Evolutionary conservation across 2,329 filamentous ascomycete genomes (phyloP).

Genomic region (Colletotrichum liaoningense): DNA sequence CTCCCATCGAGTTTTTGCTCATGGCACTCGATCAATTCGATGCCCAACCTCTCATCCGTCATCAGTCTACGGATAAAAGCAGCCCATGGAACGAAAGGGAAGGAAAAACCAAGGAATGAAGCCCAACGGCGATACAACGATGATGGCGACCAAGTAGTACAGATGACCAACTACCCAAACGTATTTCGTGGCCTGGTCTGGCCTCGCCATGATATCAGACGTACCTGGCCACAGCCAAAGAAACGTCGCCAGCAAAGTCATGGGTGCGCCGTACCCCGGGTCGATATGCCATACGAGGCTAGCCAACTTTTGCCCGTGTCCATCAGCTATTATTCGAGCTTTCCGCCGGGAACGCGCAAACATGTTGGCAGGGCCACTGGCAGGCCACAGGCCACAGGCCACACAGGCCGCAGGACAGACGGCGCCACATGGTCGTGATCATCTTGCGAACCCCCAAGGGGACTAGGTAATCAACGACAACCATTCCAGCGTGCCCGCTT

Average conservation of each 20-base stretch:
- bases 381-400: too few relatives aligned
- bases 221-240: conserved; percentile 23
- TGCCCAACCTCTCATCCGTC: conserved; percentile 20
- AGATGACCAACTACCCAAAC: conserved; percentile 6
- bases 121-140: conserved; percentile 24
- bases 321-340: conserved; percentile 17
- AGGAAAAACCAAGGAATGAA: neutral
- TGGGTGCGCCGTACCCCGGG: conserved; percentile 26
- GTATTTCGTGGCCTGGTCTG: conserved; percentile 17
- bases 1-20: neutral
- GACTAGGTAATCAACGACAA: conserved; percentile 4
- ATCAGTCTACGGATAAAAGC: too few relatives aligned
- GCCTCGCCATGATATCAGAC: conserved; percentile 27
- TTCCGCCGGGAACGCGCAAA: conserved; percentile 31
- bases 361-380: neutral
- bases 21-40: neutral
- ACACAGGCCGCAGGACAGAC: neutral
- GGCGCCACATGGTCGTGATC: conserved; percentile 27
- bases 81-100: neutral
- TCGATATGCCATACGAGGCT: conserved; percentile 35
- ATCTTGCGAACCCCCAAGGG: neutral
- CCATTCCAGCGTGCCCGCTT: conserved; percentile 7
- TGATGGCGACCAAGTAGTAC: conserved; percentile 13
- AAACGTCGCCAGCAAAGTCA: conserved; percentile 34
- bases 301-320: conserved; percentile 6